Evolutionary conservation across 2,329 filamentous ascomycete genomes (phyloP).

Genomic region (Exophiala sideris): DNA sequence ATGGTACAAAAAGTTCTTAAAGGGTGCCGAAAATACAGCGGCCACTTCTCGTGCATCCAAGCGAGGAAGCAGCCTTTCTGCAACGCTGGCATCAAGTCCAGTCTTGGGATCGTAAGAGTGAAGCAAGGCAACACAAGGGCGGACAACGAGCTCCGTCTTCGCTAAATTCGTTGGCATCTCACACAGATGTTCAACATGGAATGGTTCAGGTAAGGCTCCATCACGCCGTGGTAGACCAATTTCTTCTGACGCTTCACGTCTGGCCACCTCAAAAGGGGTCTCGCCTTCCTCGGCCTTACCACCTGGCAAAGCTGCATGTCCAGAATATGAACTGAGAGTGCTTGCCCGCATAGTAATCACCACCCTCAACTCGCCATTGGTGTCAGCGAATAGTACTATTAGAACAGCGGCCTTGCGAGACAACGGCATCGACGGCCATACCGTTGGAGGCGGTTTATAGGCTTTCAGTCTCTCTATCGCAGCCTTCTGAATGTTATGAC

Average conservation of each 20-base stretch:
- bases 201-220: constrained; percentile 69
- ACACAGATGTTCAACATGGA: constrained; percentile 83
- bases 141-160: constrained; percentile 68
- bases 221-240: constrained; percentile 70
- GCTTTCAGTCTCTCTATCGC: constrained; percentile 56
- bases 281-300: constrained; percentile 60
- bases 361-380: constrained; percentile 69
- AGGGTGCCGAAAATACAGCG: constrained; percentile 86
- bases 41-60: constrained; percentile 89
- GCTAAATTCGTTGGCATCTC: constrained; percentile 74
- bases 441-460: constrained; percentile 56
- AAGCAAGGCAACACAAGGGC: constrained; percentile 74
- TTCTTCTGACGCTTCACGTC: constrained; percentile 87
- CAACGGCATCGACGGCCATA: constrained; percentile 55
- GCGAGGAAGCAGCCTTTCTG: constrained; percentile 70
- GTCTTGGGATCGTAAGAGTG: constrained; percentile 55
- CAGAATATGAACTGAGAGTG: constrained; percentile 63
- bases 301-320: constrained; percentile 82
- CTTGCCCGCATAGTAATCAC: constrained; percentile 61
- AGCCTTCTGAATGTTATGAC: constrained; percentile 32
- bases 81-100: constrained; percentile 51
- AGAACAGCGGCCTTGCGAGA: constrained; percentile 78
- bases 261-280: constrained; percentile 71
- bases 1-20: constrained; percentile 72
- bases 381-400: constrained; percentile 82